phyloP scores from a whole-genome alignment of 1,284 basidiomycete species.

The Pyrrhoderma noxium region DNA sequence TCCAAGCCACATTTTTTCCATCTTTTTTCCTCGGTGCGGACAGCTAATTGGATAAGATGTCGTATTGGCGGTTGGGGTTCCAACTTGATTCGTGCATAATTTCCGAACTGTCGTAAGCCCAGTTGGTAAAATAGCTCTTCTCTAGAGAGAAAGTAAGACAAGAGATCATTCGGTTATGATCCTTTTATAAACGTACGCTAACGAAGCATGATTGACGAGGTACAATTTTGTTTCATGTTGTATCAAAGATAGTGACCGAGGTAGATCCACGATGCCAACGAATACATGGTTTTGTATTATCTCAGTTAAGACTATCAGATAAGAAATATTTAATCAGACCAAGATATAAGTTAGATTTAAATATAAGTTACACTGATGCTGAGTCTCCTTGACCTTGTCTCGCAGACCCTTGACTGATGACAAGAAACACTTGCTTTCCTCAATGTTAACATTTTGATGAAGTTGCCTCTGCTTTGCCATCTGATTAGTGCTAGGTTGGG shows the following conservation, averaged over 20 bases:
- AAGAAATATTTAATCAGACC: not conserved
- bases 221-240: slow-evolving; percentile 89
- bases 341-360: too few relatives aligned
- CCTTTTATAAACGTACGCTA: slow-evolving; percentile 57
- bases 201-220: slow-evolving; percentile 76
- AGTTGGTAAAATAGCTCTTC: slow-evolving; percentile 91
- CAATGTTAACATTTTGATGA: slow-evolving; percentile 40
- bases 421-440: slow-evolving; percentile 74
- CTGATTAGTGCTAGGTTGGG: too few relatives aligned
- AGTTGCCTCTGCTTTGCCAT: too few relatives aligned
- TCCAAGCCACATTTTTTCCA: slow-evolving; percentile 32
- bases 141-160: not conserved
- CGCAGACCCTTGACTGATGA: slow-evolving; percentile 75
- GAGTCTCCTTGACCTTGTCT: slow-evolving; percentile 47
- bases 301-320: slow-evolving; percentile 62
- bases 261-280: slow-evolving; percentile 85
- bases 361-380: slow-evolving; percentile 60
- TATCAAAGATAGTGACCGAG: slow-evolving; percentile 70
- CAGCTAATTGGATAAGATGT: slow-evolving; percentile 71
- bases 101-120: slow-evolving; percentile 86
- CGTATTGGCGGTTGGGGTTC: slow-evolving; percentile 76
- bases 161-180: slow-evolving; percentile 2
- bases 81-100: slow-evolving; percentile 67
- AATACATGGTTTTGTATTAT: slow-evolving; percentile 86
- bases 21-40: slow-evolving; percentile 62